phyloP scores from a whole-genome alignment of 306 rosid genomes.

The Castanea crenata region DNA sequence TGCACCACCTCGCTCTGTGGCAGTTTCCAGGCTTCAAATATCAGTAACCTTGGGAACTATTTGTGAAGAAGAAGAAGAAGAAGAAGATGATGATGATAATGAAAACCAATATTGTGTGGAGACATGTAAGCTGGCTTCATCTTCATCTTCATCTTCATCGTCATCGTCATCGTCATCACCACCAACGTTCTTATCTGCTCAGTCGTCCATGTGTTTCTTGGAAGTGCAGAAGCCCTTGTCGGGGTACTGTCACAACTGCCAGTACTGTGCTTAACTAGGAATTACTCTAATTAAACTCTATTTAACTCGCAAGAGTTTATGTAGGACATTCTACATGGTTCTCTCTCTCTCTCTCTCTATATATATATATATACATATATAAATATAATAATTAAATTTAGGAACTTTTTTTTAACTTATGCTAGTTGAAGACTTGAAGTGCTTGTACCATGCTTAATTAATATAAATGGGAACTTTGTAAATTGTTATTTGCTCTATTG shows the following conservation, averaged over 20 bases:
- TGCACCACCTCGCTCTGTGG: constrained; percentile 19
- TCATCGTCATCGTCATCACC: neutral
- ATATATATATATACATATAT: no score
- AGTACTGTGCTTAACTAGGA: constrained; percentile 20
- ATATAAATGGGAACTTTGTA: no score
- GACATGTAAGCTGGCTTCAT: neutral
- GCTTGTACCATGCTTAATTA: no score
- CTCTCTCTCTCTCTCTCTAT: neutral
- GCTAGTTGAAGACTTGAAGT: no score
- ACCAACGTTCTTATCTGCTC: neutral
- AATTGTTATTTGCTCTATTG: no score
- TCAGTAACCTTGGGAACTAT: constrained; percentile 33
- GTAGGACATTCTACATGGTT: neutral
- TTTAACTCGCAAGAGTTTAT: neutral
- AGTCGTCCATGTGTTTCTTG: constrained; percentile 16
- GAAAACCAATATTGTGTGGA: neutral
- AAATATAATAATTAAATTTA: no score
- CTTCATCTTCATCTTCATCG: no score
- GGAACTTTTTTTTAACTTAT: no score
- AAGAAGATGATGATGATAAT: neutral
- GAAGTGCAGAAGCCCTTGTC: constrained; percentile 12
- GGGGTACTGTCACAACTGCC: constrained; percentile 1
- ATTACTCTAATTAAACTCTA: neutral
- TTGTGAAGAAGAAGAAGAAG: constrained; percentile 34
- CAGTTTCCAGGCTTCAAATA: constrained; percentile 21